These are phyloP conservation scores for Salix viminalis DNA, from an alignment of 345 rosid species.

Conservation along the genomic window DNA sequence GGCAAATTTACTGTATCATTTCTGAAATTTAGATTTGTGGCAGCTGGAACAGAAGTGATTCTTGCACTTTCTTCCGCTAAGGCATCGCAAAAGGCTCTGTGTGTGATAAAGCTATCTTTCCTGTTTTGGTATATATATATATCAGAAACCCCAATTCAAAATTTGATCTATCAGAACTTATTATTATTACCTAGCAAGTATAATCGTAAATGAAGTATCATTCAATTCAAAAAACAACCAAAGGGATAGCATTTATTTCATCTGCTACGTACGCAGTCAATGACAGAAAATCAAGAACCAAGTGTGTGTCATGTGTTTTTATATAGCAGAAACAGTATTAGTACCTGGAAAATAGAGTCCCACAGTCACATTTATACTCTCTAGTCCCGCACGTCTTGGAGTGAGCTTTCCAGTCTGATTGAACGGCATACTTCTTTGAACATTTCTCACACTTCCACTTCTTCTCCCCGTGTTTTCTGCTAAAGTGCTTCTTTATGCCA, in stretches of 20 bases:
- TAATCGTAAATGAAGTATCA: conserved; percentile 12
- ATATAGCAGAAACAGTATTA: neutral
- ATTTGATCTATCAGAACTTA: neutral
- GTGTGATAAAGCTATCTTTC: conserved; percentile 94
- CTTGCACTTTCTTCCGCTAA: conserved; percentile 78
- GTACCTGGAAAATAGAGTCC: conserved; percentile 90
- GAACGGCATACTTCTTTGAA: conserved; percentile 94
- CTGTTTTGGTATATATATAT: conserved; percentile 26
- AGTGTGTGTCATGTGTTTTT: neutral
- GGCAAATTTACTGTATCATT: conserved; percentile 42
- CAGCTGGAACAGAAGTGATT: conserved; percentile 37
- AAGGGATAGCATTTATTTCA: conserved; percentile 45
- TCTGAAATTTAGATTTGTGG: conserved; percentile 59
- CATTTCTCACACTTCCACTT: conserved; percentile 97
- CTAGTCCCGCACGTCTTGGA: conserved; percentile 93
- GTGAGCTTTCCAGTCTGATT: conserved; percentile 97
- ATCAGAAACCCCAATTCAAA: conserved; percentile 7
- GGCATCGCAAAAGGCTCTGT: conserved; percentile 94
- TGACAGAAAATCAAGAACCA: neutral
- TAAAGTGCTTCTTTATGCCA: conserved; percentile 88
- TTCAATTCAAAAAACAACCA: conserved; percentile 10
- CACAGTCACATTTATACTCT: conserved; percentile 95
- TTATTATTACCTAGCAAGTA: neutral
- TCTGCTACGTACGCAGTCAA: neutral
- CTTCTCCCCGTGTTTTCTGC: conserved; percentile 95